Conservation (phyloP, 2,329 filamentous ascomycete species). For the Phoma sp. region DNA sequence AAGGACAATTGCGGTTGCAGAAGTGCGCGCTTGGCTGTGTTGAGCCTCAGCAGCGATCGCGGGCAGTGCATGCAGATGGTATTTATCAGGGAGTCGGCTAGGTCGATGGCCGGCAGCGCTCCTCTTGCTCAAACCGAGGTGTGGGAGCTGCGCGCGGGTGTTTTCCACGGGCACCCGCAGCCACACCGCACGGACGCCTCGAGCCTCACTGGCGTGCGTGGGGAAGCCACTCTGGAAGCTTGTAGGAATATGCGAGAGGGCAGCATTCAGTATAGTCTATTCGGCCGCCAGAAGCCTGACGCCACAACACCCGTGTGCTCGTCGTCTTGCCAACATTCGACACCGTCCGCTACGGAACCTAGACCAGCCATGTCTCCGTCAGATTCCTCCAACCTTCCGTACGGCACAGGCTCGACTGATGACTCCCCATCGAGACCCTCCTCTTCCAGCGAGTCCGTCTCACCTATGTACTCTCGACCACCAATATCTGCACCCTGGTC, state of each 20-base stretch:
- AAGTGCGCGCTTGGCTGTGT: constrained; percentile 27
- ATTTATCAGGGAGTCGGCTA: constrained; percentile 25
- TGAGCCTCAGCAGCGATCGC: constrained; percentile 34
- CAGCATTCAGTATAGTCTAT: constrained; percentile 53
- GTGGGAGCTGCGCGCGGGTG: constrained; percentile 22
- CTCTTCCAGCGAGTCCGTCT: background rate
- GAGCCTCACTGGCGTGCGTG: constrained; percentile 8
- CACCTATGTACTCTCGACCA: background rate
- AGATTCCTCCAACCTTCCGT: background rate
- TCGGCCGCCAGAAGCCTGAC: constrained; percentile 54
- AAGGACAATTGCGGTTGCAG: constrained; percentile 24
- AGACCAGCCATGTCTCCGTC: background rate
- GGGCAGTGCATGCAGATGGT: constrained; percentile 35
- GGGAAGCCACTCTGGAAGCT: constrained; percentile 2
- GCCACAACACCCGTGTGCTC: constrained; percentile 26
- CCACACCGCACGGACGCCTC: constrained; percentile 13
- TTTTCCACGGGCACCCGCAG: constrained; percentile 13
- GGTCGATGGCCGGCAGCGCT: constrained; percentile 17
- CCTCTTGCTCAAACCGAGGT: constrained; percentile 35
- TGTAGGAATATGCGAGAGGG: background rate
- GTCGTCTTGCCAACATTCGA: constrained; percentile 3
- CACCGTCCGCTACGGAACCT: constrained; percentile 3
- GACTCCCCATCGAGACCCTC: background rate
- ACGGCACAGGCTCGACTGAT: background rate
- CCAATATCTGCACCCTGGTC: background rate